Percentiles rank a stretch among this genome's conserved stretches.
phyloP scores from a whole-genome alignment of 495 filamentous ascomycete genomes.

The Penicillium goetzii region DNA sequence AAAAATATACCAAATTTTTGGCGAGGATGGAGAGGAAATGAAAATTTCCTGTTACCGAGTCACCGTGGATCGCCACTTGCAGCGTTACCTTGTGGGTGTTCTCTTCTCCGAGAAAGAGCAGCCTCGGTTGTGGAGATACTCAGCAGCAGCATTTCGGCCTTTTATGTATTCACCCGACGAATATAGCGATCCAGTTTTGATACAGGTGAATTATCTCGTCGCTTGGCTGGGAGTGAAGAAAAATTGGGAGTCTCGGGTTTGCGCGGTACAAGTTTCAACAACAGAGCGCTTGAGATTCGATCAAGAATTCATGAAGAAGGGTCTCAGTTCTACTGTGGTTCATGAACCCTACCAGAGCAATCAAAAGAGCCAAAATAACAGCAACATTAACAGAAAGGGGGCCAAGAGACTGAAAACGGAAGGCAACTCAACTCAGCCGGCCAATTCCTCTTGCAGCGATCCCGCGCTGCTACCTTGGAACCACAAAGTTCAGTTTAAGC shows the following conservation, averaged over 20 bases:
- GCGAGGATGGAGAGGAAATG: neutral
- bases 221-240: neutral
- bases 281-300: neutral
- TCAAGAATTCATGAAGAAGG: neutral
- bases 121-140: neutral
- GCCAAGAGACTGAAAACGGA: neutral
- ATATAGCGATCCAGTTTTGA: neutral
- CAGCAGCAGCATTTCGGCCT: neutral
- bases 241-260: neutral
- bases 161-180: neutral
- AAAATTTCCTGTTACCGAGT: no score
- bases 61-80: neutral
- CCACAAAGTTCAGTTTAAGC: slow-evolving; percentile 3
- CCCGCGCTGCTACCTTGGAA: no score
- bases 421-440: neutral
- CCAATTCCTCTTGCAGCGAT: neutral
- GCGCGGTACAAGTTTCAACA: neutral
- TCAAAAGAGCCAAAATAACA: no score
- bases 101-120: neutral
- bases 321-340: no score
- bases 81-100: neutral
- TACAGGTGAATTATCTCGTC: neutral
- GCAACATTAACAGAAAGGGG: no score
- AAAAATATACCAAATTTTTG: neutral
- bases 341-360: no score